phyloP scores from a whole-genome alignment of 2,329 filamentous ascomycete species.

The Cladobotryum mycophilum region DNA sequence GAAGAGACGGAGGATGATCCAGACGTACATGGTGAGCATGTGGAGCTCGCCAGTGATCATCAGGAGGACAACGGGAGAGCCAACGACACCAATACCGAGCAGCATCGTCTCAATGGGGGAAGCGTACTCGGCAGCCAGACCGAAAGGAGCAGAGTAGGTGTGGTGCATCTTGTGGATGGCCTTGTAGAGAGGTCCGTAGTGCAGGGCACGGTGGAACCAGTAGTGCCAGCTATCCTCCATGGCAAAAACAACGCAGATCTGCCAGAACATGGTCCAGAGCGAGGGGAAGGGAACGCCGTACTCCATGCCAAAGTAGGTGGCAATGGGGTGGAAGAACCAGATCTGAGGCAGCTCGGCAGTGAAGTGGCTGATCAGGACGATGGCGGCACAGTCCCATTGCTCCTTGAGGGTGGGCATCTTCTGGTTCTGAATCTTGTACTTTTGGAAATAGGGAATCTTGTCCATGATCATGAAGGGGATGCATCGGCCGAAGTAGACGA shows the following conservation, averaged over 20 bases:
- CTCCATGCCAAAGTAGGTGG: conserved; percentile 82
- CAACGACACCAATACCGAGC: conserved; percentile 80
- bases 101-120: conserved; percentile 97
- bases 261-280: conserved; percentile 77
- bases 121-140: conserved; percentile 92
- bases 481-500: conserved; percentile 87
- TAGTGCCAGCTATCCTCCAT: conserved; percentile 98
- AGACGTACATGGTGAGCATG: conserved; percentile 94
- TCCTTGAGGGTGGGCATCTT: conserved; percentile 91
- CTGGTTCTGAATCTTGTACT: conserved; percentile 86
- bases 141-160: conserved; percentile 96
- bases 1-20: conserved; percentile 89
- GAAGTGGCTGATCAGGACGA: conserved; percentile 92
- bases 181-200: conserved; percentile 94
- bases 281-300: conserved; percentile 87
- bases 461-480: conserved; percentile 93
- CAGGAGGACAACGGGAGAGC: conserved; percentile 77
- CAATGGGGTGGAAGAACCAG: conserved; percentile 97
- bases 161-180: conserved; percentile 98
- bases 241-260: conserved; percentile 91
- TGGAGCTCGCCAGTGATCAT: conserved; percentile 80
- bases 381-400: conserved; percentile 88
- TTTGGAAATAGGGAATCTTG: conserved; percentile 76
- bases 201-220: conserved; percentile 87
- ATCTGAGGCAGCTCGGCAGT: conserved; percentile 98